These are phyloP conservation scores for Mallotus japonicus DNA, from an alignment of 441 rosid species.

Conservation along the genomic window DNA sequence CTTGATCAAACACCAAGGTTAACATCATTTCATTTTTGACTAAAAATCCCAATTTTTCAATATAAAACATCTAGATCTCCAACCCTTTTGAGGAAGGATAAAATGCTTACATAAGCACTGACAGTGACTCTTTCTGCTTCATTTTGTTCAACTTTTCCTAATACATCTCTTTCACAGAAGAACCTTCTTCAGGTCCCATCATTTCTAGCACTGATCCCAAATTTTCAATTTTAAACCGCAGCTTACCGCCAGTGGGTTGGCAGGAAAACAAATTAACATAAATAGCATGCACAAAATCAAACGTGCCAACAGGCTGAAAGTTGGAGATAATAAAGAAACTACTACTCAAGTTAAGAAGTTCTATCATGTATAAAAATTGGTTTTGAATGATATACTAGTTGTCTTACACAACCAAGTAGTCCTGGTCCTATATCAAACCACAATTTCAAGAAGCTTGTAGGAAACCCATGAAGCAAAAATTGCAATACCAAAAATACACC, in stretches of 20 bases:
- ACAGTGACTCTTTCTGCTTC: background rate
- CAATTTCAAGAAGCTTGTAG: background rate
- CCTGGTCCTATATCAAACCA: background rate
- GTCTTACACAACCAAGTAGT: background rate
- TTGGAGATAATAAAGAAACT: conserved; percentile 7
- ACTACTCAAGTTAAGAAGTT: conserved; percentile 12
- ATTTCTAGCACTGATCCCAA: conserved; percentile 1
- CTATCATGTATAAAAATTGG: conserved; percentile 4
- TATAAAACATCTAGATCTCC: conserved; percentile 20
- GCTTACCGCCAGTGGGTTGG: background rate
- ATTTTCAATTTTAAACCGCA: background rate
- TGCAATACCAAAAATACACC: background rate
- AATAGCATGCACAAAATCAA: conserved; percentile 6
- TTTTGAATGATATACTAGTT: conserved; percentile 8
- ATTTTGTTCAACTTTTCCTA: background rate
- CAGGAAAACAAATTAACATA: conserved; percentile 7
- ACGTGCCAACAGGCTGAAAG: background rate
- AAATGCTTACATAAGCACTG: conserved; percentile 27
- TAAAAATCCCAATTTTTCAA: background rate
- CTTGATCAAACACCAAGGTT: conserved; percentile 22
- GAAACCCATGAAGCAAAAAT: conserved; percentile 3
- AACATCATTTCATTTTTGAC: conserved; percentile 20
- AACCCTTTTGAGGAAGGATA: conserved; percentile 24
- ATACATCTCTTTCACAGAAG: conserved; percentile 6
- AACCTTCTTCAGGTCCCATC: conserved; percentile 21